phyloP scores from a whole-genome alignment of 2,329 filamentous ascomycete genomes.

The Chaetomiaceae sp. region DNA sequence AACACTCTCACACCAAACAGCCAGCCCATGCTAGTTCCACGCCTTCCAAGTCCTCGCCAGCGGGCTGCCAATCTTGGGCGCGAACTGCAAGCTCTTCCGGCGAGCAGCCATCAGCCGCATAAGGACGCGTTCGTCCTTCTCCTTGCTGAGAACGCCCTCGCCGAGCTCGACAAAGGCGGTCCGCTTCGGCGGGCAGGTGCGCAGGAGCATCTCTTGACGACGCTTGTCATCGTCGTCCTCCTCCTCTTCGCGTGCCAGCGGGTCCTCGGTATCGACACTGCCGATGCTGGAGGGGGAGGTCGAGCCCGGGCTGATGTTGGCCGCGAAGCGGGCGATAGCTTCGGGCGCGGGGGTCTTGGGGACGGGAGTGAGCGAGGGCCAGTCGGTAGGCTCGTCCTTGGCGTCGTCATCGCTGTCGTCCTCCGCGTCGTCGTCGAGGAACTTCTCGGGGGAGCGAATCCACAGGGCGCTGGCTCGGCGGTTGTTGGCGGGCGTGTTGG shows the following conservation, averaged over 20 bases:
- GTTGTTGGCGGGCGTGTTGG: conserved; percentile 40
- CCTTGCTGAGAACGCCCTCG: conserved; percentile 40
- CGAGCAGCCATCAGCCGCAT: conserved; percentile 65
- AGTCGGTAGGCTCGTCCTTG: no score
- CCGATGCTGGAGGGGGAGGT: conserved; percentile 5
- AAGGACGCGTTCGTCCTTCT: conserved; percentile 54
- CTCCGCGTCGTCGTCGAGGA: conserved; percentile 28
- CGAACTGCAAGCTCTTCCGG: conserved; percentile 73
- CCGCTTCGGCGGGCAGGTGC: conserved; percentile 52
- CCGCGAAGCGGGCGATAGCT: conserved; percentile 47
- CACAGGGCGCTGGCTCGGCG: conserved; percentile 52
- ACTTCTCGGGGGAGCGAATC: conserved; percentile 50
- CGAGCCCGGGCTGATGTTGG: conserved; percentile 39
- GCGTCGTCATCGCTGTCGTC: conserved; percentile 34
- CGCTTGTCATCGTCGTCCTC: conserved; percentile 27
- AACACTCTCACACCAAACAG: no score
- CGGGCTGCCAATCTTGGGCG: conserved; percentile 69
- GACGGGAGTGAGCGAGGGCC: conserved; percentile 48
- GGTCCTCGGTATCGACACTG: conserved; percentile 1
- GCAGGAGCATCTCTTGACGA: conserved; percentile 39
- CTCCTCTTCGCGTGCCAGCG: conserved; percentile 24
- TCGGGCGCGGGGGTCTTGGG: conserved; percentile 56
- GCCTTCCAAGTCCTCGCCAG: conserved; percentile 53
- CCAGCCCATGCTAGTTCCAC: no score
- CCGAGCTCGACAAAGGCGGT: conserved; percentile 36